Percentiles rank a stretch among this genome's conserved stretches.
phyloP scores from a whole-genome alignment of 305 asterid species.

The Fraxinus latifolia region DNA sequence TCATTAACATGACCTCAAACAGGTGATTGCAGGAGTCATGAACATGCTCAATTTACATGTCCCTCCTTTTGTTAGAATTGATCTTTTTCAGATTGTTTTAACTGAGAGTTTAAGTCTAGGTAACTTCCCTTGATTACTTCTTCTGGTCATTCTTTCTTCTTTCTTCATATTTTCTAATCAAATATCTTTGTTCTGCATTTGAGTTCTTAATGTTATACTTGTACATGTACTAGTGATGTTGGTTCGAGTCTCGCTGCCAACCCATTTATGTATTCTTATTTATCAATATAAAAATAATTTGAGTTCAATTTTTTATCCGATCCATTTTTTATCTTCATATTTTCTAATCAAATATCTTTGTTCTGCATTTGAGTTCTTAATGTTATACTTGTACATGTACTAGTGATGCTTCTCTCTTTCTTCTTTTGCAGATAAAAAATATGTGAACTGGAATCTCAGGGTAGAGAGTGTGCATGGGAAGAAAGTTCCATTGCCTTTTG shows the following conservation, averaged over 20 bases:
- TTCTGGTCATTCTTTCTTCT: background rate
- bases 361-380: background rate
- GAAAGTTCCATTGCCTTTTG: constrained; percentile 78
- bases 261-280: no score
- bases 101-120: constrained; percentile 74
- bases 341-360: background rate
- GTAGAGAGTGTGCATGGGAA: constrained; percentile 85
- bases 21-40: constrained; percentile 89
- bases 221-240: no score
- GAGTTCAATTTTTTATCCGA: no score
- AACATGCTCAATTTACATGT: constrained; percentile 55
- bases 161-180: background rate
- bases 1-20: constrained; percentile 35
- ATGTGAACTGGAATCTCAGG: constrained; percentile 83
- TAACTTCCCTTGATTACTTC: constrained; percentile 30
- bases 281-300: no score
- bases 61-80: constrained; percentile 82
- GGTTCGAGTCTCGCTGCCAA: no score
- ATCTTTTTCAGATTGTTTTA: constrained; percentile 72
- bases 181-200: background rate
- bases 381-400: constrained; percentile 12
- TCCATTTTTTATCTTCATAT: background rate
- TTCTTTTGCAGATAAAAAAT: constrained; percentile 61
- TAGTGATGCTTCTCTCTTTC: constrained; percentile 5
- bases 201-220: background rate